Percentiles rank a stretch among this genome's conserved stretches.
Evolutionary conservation across 495 filamentous ascomycete genomes (phyloP).

Genomic region (Penicillium macrosclerotiorum): DNA sequence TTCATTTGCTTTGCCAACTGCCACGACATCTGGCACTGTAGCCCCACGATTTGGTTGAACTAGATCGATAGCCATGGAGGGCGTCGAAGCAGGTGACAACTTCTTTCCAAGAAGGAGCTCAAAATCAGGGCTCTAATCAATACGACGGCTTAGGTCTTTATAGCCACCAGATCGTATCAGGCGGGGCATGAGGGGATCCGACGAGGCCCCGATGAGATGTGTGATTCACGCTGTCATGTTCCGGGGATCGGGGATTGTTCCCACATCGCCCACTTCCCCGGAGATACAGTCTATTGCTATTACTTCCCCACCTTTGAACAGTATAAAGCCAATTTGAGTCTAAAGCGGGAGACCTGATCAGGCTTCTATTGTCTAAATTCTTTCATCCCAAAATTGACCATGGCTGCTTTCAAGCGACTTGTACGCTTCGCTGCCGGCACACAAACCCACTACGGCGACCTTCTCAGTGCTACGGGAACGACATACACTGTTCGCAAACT

Average conservation of each 20-base stretch:
- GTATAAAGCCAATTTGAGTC: no score
- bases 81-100: neutral
- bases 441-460: conserved; percentile 15
- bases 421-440: conserved; percentile 13
- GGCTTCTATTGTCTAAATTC: no score
- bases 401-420: conserved; percentile 16
- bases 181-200: no score
- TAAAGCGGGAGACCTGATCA: no score
- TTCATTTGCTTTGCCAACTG: conserved; percentile 23
- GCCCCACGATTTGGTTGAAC: conserved; percentile 27
- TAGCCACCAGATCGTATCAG: no score
- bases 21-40: conserved; percentile 32
- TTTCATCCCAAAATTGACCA: no score
- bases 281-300: no score
- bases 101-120: neutral
- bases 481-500: conserved; percentile 12
- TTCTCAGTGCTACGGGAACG: conserved; percentile 1
- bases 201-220: neutral
- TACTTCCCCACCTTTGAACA: neutral
- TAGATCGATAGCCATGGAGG: neutral
- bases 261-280: neutral
- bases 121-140: neutral
- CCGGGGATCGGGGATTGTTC: no score
- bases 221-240: no score
- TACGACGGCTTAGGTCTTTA: no score